Evolutionary conservation across 768 basidiomycete species (phyloP), one percentile per base, ranked within the genome.

Genomic region (Coprinopsis sp.): DNA sequence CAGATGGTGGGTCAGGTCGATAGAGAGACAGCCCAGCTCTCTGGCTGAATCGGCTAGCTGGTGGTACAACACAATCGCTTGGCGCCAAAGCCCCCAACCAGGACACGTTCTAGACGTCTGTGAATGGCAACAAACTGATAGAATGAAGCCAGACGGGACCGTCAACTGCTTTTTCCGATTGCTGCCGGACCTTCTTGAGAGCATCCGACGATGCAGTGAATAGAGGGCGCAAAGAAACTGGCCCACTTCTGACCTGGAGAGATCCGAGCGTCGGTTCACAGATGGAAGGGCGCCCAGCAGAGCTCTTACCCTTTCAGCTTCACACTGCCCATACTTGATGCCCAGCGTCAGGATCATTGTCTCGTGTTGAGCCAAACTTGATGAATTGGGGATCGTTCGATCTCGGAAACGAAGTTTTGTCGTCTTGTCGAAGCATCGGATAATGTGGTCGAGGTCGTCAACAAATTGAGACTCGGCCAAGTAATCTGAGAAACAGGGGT

Each of bases 51-150:
- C 7, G 59, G 64, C 67, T 1, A 79, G 61, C 43, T 66, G 58
- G 1, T 61, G 50, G 49, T 66, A 72, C n/a, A 79, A 57, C 66
- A n/a, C 72, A 78, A 37, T 76, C 71, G 50, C 71, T n/a, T 77
- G 1, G 74, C 71, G 18, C 73, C 72, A 54, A 79, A 79, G 0
- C 77, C 78, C 10, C 78, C 78, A 11, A 78, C 76, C 0, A 80
- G 64, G 46, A 71, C 61, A 5, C 61, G 14, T 61, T 60, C 71
- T 71, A 16, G 13, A 12, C n/a, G 19, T 33, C 16, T 5, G 2
- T 14, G 6, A 19, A 16, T 13, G 10, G 6, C 5, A 14, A 4
- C 12, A 33, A 33, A 29, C 14, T n/a, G n/a, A n/a, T n/a, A n/a
- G n/a, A n/a, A n/a, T n/a, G n/a, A 7, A 12, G 4, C 13, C 6